A percentile compares a stretch with the other conserved stretches of the same genome.
Conservation (phyloP, 2,329 filamentous ascomycete species). For the Botrytis squamosa region DNA sequence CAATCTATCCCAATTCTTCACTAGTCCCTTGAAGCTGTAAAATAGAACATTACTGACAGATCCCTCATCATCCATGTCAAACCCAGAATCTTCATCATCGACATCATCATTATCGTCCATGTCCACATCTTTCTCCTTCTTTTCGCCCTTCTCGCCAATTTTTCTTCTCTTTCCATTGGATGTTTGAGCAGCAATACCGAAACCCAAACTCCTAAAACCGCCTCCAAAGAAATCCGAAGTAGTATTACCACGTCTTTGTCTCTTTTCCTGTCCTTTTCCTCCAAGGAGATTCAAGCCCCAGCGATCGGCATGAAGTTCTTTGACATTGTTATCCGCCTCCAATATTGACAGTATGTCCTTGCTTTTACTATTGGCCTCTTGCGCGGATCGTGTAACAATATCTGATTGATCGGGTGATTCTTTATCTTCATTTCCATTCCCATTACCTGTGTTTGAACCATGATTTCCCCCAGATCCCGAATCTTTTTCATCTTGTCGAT, state of each 20-base stretch:
- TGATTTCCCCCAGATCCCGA: background rate
- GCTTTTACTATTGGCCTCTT: background rate
- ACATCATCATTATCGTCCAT: background rate
- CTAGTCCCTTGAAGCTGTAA: background rate
- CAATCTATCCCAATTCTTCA: background rate
- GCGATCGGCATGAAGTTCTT: background rate
- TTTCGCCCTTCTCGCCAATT: background rate
- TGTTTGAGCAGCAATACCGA: background rate
- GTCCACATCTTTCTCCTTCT: background rate
- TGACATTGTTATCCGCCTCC: background rate
- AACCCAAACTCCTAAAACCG: background rate
- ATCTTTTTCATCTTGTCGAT: background rate
- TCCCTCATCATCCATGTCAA: background rate
- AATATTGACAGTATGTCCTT: background rate
- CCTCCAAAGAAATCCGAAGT: background rate
- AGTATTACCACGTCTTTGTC: background rate
- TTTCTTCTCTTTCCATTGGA: background rate
- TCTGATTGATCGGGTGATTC: background rate
- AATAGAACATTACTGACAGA: background rate
- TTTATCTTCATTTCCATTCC: rapidly evolving
- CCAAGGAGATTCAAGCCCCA: too few species aligned
- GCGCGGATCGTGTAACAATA: background rate
- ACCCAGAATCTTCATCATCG: background rate
- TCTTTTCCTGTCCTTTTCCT: background rate
- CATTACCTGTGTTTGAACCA: background rate